Evolutionary conservation across 768 basidiomycete species (phyloP), one percentile per base, ranked within the genome.

Genomic region (Suillus decipiens): DNA sequence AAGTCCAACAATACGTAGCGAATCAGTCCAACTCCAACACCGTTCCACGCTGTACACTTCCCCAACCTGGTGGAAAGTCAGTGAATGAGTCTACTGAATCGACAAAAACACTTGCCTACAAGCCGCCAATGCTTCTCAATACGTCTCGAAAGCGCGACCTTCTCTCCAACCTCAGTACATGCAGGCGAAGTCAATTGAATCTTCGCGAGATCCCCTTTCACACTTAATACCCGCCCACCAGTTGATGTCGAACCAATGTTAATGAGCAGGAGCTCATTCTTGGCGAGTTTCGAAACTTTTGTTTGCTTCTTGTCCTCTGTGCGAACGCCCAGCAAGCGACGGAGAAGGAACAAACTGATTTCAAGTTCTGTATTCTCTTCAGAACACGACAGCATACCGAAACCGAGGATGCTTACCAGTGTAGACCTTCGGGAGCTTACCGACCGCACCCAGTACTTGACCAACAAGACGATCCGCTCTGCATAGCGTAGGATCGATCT

Each of bases 291-390:
- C 60, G 92, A 82, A 28, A 94, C 93, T 77, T 95, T 99, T 24
- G 97, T 97, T 75, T 96, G 93, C 76, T 98, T 99, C 82, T 96
- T 97, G 80, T 99, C 97, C 77, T 98, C 96, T 28, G 95, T 95
- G 77, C 96, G 95, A 66, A 99, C 97, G 74, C 97, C 96, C n/a
- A 99, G 86, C 60, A 99, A 80, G 64, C 97, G 88, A 64, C 97
- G 92, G 39, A 99, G 89, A 37, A 99, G 81, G 89, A 98, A 99
- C 69, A 96, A 82, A 69, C 87, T 92, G 73, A 96, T 95, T 76
- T 96, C 94, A 61, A 96, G 82, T 76, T 96, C 95, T 93, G 63
- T 58, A 41, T 48, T 17, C 34, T 24, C 8, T 19, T 62, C 19
- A 61, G 41, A 14, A 42, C 31, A 10, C 2, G 2, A n/a, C 15